Conservation (phyloP, 2,329 filamentous ascomycete genomes). For the Diaporthe velutina region DNA sequence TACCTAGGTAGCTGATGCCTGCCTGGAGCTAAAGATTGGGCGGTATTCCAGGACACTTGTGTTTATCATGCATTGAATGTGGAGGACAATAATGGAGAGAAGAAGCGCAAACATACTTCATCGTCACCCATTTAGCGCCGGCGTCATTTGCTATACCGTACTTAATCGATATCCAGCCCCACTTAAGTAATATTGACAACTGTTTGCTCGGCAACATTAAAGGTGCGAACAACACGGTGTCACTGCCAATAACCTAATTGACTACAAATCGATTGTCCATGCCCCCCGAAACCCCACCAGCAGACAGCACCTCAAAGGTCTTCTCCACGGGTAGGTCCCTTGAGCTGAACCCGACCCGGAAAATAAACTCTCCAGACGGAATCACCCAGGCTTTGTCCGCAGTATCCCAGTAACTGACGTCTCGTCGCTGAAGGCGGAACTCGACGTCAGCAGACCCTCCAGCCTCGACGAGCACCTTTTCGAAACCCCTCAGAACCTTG, state of each 20-base stretch:
- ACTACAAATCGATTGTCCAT: background rate
- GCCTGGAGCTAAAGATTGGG: too few relatives aligned
- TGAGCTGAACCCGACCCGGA: conserved; percentile 16
- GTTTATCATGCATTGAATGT: too few relatives aligned
- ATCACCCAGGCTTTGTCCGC: background rate
- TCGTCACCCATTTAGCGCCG: too few relatives aligned
- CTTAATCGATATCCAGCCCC: too few relatives aligned
- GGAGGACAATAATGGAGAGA: too few relatives aligned
- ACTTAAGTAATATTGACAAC: background rate
- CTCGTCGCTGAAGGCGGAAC: background rate
- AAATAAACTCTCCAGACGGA: background rate
- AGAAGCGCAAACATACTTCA: too few relatives aligned
- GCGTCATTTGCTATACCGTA: too few relatives aligned
- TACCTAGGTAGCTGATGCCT: too few relatives aligned
- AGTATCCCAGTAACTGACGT: conserved; percentile 24
- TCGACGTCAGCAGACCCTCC: background rate
- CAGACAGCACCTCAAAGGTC: background rate
- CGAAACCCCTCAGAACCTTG: conserved; percentile 14
- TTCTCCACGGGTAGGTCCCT: conserved; percentile 12
- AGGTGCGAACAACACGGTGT: too few relatives aligned
- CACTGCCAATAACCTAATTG: background rate
- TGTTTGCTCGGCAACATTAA: background rate
- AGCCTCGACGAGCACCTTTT: conserved; percentile 18
- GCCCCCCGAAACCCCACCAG: background rate
- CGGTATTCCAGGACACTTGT: too few relatives aligned